Evolutionary conservation across 1,139 yeast species (phyloP).

Genomic region (Kodamaea fungicola): DNA sequence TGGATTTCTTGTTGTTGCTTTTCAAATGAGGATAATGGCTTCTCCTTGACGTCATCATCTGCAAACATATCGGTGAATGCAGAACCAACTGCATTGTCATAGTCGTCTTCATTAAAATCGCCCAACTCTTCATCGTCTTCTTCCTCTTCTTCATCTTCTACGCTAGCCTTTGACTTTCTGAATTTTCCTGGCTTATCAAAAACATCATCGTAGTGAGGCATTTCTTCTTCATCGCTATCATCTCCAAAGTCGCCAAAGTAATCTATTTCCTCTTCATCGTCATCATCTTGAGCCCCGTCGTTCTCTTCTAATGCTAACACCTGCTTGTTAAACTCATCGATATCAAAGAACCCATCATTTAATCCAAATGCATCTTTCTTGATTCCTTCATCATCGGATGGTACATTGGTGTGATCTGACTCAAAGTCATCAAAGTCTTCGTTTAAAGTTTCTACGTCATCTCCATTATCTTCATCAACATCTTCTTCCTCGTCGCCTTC

Average conservation of each 20-base stretch:
- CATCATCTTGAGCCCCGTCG: constrained; percentile 28
- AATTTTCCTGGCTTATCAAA: constrained; percentile 52
- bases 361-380: constrained; percentile 59
- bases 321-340: constrained; percentile 83
- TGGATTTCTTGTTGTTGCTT: constrained; percentile 76
- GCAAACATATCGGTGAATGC: constrained; percentile 61
- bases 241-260: constrained; percentile 55
- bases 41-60: constrained; percentile 45
- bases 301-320: constrained; percentile 68
- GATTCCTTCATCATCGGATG: constrained; percentile 9
- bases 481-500: constrained; percentile 10
- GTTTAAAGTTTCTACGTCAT: constrained; percentile 13
- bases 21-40: constrained; percentile 71
- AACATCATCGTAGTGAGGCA: constrained; percentile 70
- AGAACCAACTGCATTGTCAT: constrained; percentile 52
- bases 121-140: constrained; percentile 32
- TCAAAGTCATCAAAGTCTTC: constrained; percentile 14
- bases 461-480: constrained; percentile 10
- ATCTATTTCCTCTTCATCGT: constrained; percentile 54
- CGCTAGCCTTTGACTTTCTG: constrained; percentile 15
- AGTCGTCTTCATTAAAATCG: constrained; percentile 41
- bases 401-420: constrained; percentile 15
- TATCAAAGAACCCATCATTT: constrained; percentile 81
- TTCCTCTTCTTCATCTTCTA: constrained; percentile 20
- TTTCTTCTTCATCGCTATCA: constrained; percentile 59